A percentile compares a stretch with the other conserved stretches of the same genome.
phyloP scores from a whole-genome alignment of 1,284 basidiomycete species.

The Ustanciosporium gigantosporum region DNA sequence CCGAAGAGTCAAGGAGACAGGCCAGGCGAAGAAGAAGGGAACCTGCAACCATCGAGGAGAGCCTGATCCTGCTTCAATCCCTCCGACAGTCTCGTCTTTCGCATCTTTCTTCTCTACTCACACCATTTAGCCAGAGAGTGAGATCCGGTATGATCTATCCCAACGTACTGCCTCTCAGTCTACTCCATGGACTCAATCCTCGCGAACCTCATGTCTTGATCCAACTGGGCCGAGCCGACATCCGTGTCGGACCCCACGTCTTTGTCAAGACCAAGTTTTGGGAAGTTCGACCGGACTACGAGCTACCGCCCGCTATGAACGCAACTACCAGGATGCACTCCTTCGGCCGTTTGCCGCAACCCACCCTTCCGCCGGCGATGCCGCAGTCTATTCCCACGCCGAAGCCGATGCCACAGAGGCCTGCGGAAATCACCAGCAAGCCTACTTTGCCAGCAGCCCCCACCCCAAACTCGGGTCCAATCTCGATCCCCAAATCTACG shows the following conservation, averaged over 20 bases:
- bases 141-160: conserved; percentile 45
- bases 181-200: conserved; percentile 48
- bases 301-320: conserved; percentile 17
- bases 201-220: conserved; percentile 45
- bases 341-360: background rate
- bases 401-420: background rate
- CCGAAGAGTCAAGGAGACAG: conserved; percentile 21
- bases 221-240: conserved; percentile 50
- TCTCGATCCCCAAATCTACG: conserved; percentile 2
- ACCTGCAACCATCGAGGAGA: conserved; percentile 41
- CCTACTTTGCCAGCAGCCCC: background rate
- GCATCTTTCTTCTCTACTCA: conserved; percentile 54
- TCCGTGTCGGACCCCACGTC: conserved; percentile 50
- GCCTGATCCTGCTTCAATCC: conserved; percentile 50
- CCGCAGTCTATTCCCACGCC: background rate
- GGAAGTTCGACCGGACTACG: conserved; percentile 46
- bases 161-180: conserved; percentile 38
- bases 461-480: no score
- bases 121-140: conserved; percentile 50
- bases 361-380: no score
- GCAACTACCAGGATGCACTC: conserved; percentile 4
- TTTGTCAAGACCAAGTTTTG: conserved; percentile 55
- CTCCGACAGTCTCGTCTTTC: conserved; percentile 57
- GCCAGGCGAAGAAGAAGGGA: conserved; percentile 30
- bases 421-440: no score